Evolutionary conservation across 805 yeast species (phyloP), one percentile per base, ranked within the genome.

Genomic region (Alloascoidea hylecoeti): DNA sequence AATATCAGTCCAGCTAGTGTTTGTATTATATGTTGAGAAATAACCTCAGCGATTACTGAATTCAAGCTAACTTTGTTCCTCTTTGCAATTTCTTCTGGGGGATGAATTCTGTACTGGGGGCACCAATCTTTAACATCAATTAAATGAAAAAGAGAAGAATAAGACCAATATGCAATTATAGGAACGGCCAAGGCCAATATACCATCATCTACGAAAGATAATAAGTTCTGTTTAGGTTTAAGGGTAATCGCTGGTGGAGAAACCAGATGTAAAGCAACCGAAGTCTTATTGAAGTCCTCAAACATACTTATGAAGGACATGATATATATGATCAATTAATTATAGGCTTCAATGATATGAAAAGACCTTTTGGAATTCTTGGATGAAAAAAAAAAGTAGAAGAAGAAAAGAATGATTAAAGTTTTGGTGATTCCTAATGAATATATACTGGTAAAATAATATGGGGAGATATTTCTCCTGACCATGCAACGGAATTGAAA

Each of bases 31-130:
- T 92, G 98, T 63, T 92, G 97, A 19, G 81, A 47, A 4, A 84
- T 49, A 35, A 92, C 98, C 46, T 88, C 96, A 42, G 71, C 62
- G 14, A 92, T 49, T 6, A 92, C 97, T 35, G 79, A 81, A 3
- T 49, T 38, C 39, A 75, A 58, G 0, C 82, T 52, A 4, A 84
- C 96, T 51, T 74, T 82, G 56, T 92, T 92, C 46, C 92, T 71
- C 37, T 70, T 53, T 19, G 64, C 49, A 40, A 85, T 84, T 54
- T 89, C 97, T 48, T 80, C 94, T 30, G 88, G 76, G 15, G 97
- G 88, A 56, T 92, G 98, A 38, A 92, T 85, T 46, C 97, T 68
- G 60, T 83, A 85, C 52, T 69, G 63, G 50, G 83, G 95, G 34
- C 88, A 84, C 45, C 85, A 61, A 51, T 83, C 72, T 46, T 68